Percentiles rank a stretch among this genome's conserved stretches.
Conservation (phyloP, 148 eudicot genomes). For the Rhododendron simsii region DNA sequence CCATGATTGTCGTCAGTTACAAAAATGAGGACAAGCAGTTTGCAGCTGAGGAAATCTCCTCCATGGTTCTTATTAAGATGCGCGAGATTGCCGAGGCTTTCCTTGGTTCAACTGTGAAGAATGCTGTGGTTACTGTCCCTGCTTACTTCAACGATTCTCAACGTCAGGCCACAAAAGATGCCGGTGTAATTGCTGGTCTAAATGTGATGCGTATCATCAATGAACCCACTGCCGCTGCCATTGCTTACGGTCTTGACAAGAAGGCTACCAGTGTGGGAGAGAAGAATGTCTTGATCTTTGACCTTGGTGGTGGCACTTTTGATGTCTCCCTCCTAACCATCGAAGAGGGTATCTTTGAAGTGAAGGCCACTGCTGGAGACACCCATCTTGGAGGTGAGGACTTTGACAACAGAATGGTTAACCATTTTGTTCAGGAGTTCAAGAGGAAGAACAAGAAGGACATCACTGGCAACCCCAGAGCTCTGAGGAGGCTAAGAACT, state of each 20-base stretch:
- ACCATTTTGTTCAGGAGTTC: not conserved
- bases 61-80: constrained; percentile 31
- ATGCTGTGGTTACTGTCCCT: constrained; percentile 44
- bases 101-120: constrained; percentile 33
- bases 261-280: constrained; percentile 45
- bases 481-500: constrained; percentile 41
- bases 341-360: constrained; percentile 49
- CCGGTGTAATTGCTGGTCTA: not conserved
- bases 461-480: constrained; percentile 42
- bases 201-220: constrained; percentile 27
- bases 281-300: constrained; percentile 43
- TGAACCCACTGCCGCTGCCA: constrained; percentile 47
- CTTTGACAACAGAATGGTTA: not conserved
- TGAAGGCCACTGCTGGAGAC: constrained; percentile 48
- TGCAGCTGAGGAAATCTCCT: not conserved
- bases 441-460: constrained; percentile 30
- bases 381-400: constrained; percentile 21
- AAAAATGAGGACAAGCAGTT: constrained; percentile 35
- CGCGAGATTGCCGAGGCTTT: constrained; percentile 46
- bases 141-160: constrained; percentile 23
- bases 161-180: not conserved
- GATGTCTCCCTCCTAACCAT: constrained; percentile 39
- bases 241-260: constrained; percentile 51
- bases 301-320: constrained; percentile 21
- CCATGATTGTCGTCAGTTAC: constrained; percentile 36